These are phyloP conservation scores for Kernera saxatilis DNA, from an alignment of 345 rosid species.

Conservation along the genomic window DNA sequence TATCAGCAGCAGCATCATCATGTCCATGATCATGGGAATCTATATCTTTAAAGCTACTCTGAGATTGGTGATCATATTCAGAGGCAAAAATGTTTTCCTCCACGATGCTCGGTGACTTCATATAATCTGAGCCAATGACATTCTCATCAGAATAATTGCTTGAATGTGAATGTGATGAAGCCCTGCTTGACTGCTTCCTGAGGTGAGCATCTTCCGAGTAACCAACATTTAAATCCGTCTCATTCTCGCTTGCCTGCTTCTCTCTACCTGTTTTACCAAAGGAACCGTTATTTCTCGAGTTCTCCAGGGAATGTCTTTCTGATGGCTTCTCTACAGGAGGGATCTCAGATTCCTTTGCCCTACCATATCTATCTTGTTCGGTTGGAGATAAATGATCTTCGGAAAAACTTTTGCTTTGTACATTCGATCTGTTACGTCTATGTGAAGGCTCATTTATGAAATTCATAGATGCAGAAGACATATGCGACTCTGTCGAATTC, in stretches of 20 bases:
- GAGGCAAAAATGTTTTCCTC: constrained; percentile 44
- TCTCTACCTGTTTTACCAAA: constrained; percentile 22
- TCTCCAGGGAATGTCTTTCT: constrained; percentile 35
- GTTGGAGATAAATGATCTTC: constrained; percentile 18
- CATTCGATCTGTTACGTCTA: constrained; percentile 20
- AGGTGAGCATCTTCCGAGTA: constrained; percentile 30
- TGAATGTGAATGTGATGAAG: constrained; percentile 44
- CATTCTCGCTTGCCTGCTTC: constrained; percentile 18
- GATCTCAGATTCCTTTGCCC: constrained; percentile 11
- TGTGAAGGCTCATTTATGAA: constrained; percentile 18
- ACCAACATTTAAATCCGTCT: constrained; percentile 19
- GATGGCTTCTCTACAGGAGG: constrained; percentile 9
- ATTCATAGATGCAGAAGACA: constrained; percentile 14
- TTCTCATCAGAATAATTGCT: constrained; percentile 34
- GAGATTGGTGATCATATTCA: constrained; percentile 36
- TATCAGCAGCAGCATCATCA: constrained; percentile 21
- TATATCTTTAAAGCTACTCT: constrained; percentile 33
- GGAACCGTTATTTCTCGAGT: constrained; percentile 30
- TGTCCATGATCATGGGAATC: constrained; percentile 24
- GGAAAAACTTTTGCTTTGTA: background rate
- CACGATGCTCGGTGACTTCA: constrained; percentile 21
- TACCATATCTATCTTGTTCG: background rate
- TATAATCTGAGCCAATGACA: constrained; percentile 29
- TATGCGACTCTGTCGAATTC: constrained; percentile 14
- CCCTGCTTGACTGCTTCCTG: constrained; percentile 38